phyloP scores from a whole-genome alignment of 306 rosid species.

The Cucumis hystrix region DNA sequence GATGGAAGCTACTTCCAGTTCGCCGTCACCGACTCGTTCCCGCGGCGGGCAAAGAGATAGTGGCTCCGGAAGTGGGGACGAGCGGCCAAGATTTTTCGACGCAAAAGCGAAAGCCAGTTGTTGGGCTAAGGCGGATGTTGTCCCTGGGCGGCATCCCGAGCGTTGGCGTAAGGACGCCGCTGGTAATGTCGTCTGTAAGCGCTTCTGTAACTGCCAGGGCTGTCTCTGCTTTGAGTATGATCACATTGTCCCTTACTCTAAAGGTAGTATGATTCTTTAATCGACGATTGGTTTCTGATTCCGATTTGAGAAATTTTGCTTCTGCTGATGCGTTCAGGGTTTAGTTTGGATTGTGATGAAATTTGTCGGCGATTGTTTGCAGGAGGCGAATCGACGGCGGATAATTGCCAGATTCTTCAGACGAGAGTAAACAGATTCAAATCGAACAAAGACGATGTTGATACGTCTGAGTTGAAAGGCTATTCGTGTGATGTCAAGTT shows the following conservation, averaged over 20 bases:
- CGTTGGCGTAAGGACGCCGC: conserved; percentile 95
- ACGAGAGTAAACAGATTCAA: conserved; percentile 83
- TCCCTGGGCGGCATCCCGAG: conserved; percentile 86
- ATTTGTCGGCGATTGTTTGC: conserved; percentile 8
- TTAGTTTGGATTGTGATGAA: neutral
- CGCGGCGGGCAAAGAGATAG: conserved; percentile 11
- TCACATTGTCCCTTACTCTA: conserved; percentile 77
- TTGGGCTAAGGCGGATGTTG: conserved; percentile 58
- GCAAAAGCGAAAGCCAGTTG: conserved; percentile 44
- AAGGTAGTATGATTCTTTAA: conserved; percentile 28
- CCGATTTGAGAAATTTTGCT: neutral
- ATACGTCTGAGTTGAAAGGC: conserved; percentile 37
- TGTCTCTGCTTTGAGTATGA: conserved; percentile 96
- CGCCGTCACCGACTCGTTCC: conserved; percentile 39
- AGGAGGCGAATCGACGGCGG: conserved; percentile 82
- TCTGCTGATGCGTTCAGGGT: neutral
- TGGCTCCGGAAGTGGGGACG: conserved; percentile 15
- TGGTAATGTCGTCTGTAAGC: conserved; percentile 81
- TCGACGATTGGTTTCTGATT: neutral
- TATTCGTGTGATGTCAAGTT: conserved; percentile 55
- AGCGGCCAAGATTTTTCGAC: conserved; percentile 60
- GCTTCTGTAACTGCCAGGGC: conserved; percentile 76
- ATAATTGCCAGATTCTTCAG: conserved; percentile 90
- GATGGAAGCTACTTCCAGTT: conserved; percentile 17
- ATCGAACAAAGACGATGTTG: conserved; percentile 57